Conservation (phyloP, 257 asterid genomes). For the Scutellaria barbata region DNA sequence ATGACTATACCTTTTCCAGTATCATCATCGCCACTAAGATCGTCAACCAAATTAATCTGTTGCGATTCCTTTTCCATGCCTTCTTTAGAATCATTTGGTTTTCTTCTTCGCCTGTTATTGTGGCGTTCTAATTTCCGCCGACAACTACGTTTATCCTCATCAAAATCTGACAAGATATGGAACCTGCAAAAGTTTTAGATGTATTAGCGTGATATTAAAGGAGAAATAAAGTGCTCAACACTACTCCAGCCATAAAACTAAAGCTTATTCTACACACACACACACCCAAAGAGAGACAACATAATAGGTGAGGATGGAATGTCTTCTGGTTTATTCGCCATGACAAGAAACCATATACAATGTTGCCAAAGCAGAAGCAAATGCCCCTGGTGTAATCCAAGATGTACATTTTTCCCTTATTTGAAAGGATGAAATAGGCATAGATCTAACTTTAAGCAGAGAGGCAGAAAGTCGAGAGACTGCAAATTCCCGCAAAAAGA, state of each 20-base stretch:
- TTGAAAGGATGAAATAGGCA: too few relatives aligned
- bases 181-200: conserved; percentile 57
- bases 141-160: conserved; percentile 92
- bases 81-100: conserved; percentile 65
- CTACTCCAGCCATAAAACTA: conserved; percentile 8
- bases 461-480: too few relatives aligned
- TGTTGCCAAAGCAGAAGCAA: conserved; percentile 11
- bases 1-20: conserved; percentile 57
- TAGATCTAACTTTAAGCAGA: too few relatives aligned
- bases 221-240: conserved; percentile 9
- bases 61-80: conserved; percentile 54
- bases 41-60: conserved; percentile 50
- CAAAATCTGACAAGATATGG: conserved; percentile 81
- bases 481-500: background rate
- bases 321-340: background rate
- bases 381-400: background rate
- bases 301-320: background rate
- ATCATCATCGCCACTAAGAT: conserved; percentile 69
- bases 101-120: conserved; percentile 83
- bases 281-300: background rate
- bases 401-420: background rate
- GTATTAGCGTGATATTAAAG: conserved; percentile 15
- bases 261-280: background rate
- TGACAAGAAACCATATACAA: background rate
- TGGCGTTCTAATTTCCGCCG: conserved; percentile 91